These are phyloP conservation scores for Leishmania major DNA, from an alignment of 208 protist genomes.

Conservation along the genomic window DNA sequence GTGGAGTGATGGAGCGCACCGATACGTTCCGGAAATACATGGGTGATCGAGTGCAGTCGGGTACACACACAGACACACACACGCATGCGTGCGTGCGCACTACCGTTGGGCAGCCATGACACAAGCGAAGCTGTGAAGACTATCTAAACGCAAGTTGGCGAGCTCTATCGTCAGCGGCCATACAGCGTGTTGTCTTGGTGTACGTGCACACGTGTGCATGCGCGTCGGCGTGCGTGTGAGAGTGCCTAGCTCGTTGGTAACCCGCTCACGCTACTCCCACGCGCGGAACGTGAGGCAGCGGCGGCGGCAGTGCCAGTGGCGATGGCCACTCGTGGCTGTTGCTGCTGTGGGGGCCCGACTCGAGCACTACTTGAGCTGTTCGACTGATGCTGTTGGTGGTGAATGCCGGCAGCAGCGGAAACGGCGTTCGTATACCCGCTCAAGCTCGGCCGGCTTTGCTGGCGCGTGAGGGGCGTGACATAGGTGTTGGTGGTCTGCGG, in stretches of 20 bases:
- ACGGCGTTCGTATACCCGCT: neutral
- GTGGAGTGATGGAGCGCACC: neutral
- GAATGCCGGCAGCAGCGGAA: neutral
- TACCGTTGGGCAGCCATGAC: neutral
- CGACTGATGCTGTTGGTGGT: neutral
- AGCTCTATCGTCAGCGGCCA: neutral
- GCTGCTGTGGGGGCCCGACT: constrained; percentile 15
- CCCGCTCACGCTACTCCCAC: neutral
- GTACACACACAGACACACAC: constrained; percentile 12
- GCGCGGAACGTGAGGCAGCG: neutral
- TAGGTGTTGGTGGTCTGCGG: constrained; percentile 6
- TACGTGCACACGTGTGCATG: neutral
- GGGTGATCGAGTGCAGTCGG: neutral
- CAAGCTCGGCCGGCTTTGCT: constrained; percentile 22
- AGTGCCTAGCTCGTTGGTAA: constrained; percentile 16
- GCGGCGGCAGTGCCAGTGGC: constrained; percentile 3
- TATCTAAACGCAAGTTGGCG: neutral
- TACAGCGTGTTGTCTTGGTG: neutral
- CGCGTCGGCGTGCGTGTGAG: neutral
- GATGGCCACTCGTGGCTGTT: constrained; percentile 17
- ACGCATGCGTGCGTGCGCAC: neutral
- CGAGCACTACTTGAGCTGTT: constrained; percentile 19
- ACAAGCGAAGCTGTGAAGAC: too few relatives aligned
- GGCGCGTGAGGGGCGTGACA: constrained; percentile 22
- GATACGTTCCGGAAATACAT: neutral